Base-by-base conservation (phyloP, 768 basidiomycete genomes). In the Boletus patriciae region DNA sequence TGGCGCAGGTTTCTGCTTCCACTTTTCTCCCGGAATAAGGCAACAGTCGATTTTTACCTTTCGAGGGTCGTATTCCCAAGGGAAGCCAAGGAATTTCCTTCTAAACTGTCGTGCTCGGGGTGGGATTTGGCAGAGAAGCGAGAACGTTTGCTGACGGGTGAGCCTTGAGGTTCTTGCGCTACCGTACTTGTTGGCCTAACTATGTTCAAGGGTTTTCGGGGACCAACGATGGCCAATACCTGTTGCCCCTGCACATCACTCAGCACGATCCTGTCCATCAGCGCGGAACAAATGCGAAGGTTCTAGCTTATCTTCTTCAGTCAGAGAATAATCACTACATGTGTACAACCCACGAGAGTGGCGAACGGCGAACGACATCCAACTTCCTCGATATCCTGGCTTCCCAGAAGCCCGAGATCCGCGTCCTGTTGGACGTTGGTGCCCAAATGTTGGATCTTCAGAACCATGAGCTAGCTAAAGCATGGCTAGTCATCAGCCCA, bases 341-440 rank as follows among this genome's bases (percentile, higher is more conserved):
- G 42, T 62, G 57, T 12, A 41, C 55, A 23, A 36, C 58, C 18
- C 47, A 41, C 31, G 31, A 40, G 16, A 52, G 50, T 8, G 62
- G 70, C 21, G 29, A 50, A 19, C 62, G 69, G 12, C 57, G 55
- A 13, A 59, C 52, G 6, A 47, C 69, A 0, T 13, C 6, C 1
- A 33, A 61, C 21, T 50, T 72, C 57, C 55, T 80, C 27, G 13
- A 60, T 4, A 51, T 69, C 23, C n/a, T 84, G 6, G 69, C 34
- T 16, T 6, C 72, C 2, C 73, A 79, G 56, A 50, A 47, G 0
- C 76, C 76, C 1, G 65, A 70, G n/a, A 70, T 83, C 23, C 72
- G 71, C n/a, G 80, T 83, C 10, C 66, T 83, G 21, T 64, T 83
- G 12, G 82, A 83, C 50, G 81, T 83, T 9, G 83, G 82, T 7